Evolutionary conservation across 306 rosid species (phyloP), one percentile per base, ranked within the genome.

Genomic region (Pterocarpus santalinus): DNA sequence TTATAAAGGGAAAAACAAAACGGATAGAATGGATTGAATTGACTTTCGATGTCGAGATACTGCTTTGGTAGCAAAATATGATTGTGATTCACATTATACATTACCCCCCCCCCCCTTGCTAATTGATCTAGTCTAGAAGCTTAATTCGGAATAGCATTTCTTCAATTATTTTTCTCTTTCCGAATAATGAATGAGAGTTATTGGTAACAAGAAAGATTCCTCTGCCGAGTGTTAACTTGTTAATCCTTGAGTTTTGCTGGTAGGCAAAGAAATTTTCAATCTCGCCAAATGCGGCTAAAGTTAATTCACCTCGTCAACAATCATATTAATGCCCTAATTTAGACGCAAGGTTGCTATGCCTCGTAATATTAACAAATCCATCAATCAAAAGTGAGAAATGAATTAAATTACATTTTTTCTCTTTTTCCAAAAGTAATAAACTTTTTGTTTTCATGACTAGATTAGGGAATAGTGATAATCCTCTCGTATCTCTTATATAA

Each of bases 1-100:
- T 68, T 64, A 76, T 78, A 73, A 73, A 81, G 76, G 78, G 74
- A 73, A 68, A 79, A 56, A 11, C 3, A 81, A 77, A 66, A 72
- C 13, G 36, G 55, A 53, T 30, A 44, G 52, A 73, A 72, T 68
- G 36, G 55, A 53, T 30, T 53, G 52, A 73, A 72, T 68, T 77
- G 75, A 81, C 78, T 43, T 58, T 28, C 1, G 52, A 44, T 17
- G 41, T 67, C 7, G 58, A 56, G 33, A 67, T 6, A n/a, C 8
- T 13, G 33, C 22, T 38, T 63, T 64, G 35, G 16, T 61, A 30
- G 5, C 60, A 33, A 73, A 2, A 58, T 60, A 57, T 44, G 47
- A 55, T 70, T 56, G 30, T 43, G 49, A 38, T 81, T 51, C 6
- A 32, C 53, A 17, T 57, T 30, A 65, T 34, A 4, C 66, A 7